Conservation (phyloP, 1,139 yeast genomes). For the Scheffersomyces cryptocercus region DNA sequence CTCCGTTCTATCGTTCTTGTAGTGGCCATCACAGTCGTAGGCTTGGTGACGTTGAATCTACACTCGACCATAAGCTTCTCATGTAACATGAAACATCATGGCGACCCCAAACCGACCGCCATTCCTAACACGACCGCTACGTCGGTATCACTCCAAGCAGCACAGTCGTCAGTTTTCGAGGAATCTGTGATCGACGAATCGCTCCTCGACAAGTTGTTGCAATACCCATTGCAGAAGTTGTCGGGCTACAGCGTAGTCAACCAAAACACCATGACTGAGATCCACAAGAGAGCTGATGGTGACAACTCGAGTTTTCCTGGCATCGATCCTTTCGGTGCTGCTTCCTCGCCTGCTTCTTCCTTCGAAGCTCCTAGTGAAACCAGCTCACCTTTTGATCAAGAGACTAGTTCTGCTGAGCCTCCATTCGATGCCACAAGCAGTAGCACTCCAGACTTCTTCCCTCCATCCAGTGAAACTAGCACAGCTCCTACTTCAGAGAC, state of each 20-base stretch:
- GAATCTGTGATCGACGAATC: neutral
- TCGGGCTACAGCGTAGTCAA: neutral
- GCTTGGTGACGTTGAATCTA: neutral
- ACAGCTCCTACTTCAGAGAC: slow-evolving; percentile 14
- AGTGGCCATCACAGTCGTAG: neutral
- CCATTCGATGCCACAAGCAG: slow-evolving; percentile 3
- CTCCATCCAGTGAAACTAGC: slow-evolving; percentile 8
- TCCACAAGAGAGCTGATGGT: slow-evolving; percentile 1
- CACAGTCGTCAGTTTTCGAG: neutral
- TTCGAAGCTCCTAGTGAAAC: too few relatives aligned
- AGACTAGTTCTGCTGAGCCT: neutral
- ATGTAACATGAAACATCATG: neutral
- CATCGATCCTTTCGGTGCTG: neutral
- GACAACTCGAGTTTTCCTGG: neutral
- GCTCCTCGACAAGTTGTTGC: neutral
- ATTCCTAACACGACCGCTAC: neutral
- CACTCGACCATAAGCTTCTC: neutral
- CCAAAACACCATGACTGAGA: neutral
- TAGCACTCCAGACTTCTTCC: slow-evolving; percentile 7
- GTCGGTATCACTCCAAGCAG: neutral
- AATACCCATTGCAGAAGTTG: neutral
- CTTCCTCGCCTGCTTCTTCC: neutral
- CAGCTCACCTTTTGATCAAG: too few relatives aligned
- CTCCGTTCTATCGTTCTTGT: neutral
- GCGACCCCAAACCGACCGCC: neutral